Base-by-base conservation (phyloP, 2,329 filamentous ascomycete genomes). In the Apiospora marii region DNA sequence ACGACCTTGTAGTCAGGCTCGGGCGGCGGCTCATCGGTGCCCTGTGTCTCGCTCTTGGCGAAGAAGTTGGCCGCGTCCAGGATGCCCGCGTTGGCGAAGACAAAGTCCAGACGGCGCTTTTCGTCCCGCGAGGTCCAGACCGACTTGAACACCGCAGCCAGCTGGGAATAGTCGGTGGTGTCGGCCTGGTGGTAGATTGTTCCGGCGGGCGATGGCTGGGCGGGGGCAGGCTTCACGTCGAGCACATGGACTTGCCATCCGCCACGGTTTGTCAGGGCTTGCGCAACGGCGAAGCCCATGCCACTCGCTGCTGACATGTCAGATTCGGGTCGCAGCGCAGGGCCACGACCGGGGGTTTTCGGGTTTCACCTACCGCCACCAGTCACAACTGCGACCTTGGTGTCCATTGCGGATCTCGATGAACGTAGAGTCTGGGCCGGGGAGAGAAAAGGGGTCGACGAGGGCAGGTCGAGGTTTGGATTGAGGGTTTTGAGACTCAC, bases 51-150 rank as follows among this genome's bases (percentile, higher is more conserved):
- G 34, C 37, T 30, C 30, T 53, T n/a, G 3, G 16, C 41, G 24
- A 61, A 71, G 49, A 51, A 71, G 69, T 46, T 46, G n/a, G 49
- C 16, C 22, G 43, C n/a, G 34, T 71, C 69, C 6, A 71, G 69
- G 13, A 71, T 44, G 22, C 69, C 69, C 6, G 69, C 69, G n/a
- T 71, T 71, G 34, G 69, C 69, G 14, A 71, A 71, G 53, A 71
- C 49, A 16, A 71, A 71, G 53, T 71, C 69, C 16, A 71, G 51
- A 14, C 53, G 53, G 51, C 51, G 51, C 22, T 51, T 30, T 10
- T 64, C 16, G 10, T 14, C 22, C 12, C 69, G 24, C 4, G 8
- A 19, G 16, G 41, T 41, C n/a, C 34, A 71, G 10, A 48, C n/a
- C 10, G 30, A 58, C 69, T 46, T 71, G 69, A 71, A 71, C 4